phyloP scores from a whole-genome alignment of 106 monocot genomes.

The Platanthera zijinensis region DNA sequence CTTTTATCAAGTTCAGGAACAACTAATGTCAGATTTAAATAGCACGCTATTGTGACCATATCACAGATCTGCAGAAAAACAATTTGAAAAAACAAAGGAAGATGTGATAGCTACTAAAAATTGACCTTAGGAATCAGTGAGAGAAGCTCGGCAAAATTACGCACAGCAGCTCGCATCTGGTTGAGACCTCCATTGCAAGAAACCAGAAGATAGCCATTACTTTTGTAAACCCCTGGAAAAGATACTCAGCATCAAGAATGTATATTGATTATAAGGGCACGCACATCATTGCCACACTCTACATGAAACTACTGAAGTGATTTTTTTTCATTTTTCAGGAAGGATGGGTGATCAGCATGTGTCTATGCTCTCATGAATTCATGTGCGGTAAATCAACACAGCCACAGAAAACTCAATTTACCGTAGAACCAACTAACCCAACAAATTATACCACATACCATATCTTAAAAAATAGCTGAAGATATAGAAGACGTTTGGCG shows the following conservation, averaged over 20 bases:
- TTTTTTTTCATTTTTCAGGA: neutral
- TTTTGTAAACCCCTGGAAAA: slow-evolving; percentile 68
- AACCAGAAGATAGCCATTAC: slow-evolving; percentile 80
- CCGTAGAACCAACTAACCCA: no score
- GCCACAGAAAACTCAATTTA: no score
- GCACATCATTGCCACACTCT: neutral
- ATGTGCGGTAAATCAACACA: no score
- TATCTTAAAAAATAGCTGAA: no score
- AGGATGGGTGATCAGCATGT: neutral
- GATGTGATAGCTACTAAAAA: neutral
- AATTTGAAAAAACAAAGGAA: slow-evolving; percentile 2
- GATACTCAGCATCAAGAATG: neutral
- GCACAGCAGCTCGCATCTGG: slow-evolving; percentile 94
- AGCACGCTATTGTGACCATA: slow-evolving; percentile 78
- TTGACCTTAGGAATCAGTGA: slow-evolving; percentile 4
- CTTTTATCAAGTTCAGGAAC: slow-evolving; percentile 89
- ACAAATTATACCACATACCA: no score
- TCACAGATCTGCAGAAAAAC: slow-evolving; percentile 65
- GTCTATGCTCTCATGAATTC: no score
- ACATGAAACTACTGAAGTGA: neutral
- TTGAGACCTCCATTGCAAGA: slow-evolving; percentile 91
- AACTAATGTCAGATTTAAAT: slow-evolving; percentile 72
- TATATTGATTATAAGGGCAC: neutral
- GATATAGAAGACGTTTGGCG: no score
- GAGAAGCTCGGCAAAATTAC: slow-evolving; percentile 14